phyloP scores from a whole-genome alignment of 2,329 filamentous ascomycete genomes.

The Calonectria leucothoes region DNA sequence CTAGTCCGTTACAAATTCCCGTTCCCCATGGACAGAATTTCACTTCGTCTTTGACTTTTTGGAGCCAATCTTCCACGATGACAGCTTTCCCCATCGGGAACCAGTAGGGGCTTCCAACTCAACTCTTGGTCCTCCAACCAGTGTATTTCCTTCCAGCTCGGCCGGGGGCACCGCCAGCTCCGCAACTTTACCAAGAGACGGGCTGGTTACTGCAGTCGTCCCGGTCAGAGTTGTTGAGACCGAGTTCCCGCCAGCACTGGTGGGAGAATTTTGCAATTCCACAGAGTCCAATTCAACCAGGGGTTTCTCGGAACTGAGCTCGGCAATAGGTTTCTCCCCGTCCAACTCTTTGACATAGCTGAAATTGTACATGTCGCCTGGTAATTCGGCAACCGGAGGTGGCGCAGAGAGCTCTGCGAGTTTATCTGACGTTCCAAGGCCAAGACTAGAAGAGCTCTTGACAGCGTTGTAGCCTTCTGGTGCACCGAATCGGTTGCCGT shows the following conservation, averaged over 20 bases:
- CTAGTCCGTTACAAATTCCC: background rate
- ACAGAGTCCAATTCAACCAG: background rate
- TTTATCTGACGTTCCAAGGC: background rate
- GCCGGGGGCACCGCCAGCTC: constrained; percentile 32
- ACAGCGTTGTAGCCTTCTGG: constrained; percentile 26
- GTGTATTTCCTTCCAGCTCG: constrained; percentile 30
- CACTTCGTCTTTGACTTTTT: constrained; percentile 35
- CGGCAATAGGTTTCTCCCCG: background rate
- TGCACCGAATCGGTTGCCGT: constrained; percentile 33
- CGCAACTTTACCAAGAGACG: background rate
- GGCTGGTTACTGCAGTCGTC: background rate
- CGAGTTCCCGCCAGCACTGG: background rate
- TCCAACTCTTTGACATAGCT: background rate
- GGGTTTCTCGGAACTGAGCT: background rate
- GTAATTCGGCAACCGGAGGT: constrained; percentile 21
- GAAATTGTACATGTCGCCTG: constrained; percentile 5
- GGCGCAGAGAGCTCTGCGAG: constrained; percentile 22
- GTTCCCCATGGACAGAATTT: background rate
- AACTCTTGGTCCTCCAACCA: constrained; percentile 6
- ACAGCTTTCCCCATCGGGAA: constrained; percentile 33
- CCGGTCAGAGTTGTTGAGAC: background rate
- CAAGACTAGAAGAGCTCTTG: constrained; percentile 28
- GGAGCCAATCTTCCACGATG: constrained; percentile 35
- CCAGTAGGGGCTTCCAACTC: constrained; percentile 24
- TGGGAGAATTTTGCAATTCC: background rate